Conservation (phyloP, 2,329 filamentous ascomycete genomes). For the Penicillium sp. region DNA sequence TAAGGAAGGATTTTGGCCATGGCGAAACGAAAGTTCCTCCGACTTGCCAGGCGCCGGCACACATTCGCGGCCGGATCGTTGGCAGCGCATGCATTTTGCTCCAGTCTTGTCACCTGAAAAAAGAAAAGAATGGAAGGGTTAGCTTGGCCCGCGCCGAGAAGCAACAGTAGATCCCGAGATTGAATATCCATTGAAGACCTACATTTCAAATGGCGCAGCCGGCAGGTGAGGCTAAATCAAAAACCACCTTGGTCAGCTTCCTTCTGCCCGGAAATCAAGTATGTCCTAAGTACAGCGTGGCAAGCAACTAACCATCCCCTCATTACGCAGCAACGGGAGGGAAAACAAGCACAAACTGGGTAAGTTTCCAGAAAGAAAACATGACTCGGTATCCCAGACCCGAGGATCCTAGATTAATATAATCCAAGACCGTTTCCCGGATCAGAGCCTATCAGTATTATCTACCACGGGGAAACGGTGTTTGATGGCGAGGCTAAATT, state of each 20-base stretch:
- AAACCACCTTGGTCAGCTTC: slow-evolving; percentile 9
- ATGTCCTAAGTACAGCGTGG: background rate
- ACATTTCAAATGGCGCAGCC: slow-evolving; percentile 44
- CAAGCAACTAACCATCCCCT: slow-evolving; percentile 39
- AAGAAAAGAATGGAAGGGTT: background rate
- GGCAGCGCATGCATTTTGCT: slow-evolving; percentile 37
- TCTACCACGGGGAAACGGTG: background rate
- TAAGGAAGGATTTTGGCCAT: slow-evolving; percentile 40
- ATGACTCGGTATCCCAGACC: slow-evolving; percentile 13
- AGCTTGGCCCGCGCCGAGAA: background rate
- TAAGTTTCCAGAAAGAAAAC: slow-evolving; percentile 29
- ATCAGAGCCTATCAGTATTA: background rate
- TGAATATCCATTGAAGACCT: background rate
- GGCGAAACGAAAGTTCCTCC: slow-evolving; percentile 39
- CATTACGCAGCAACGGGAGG: slow-evolving; percentile 35
- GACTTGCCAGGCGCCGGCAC: slow-evolving; percentile 36
- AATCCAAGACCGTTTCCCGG: background rate
- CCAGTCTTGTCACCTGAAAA: slow-evolving; percentile 38
- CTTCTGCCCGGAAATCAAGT: background rate
- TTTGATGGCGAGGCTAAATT: slow-evolving; percentile 7
- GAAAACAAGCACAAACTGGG: slow-evolving; percentile 21
- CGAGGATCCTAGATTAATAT: slow-evolving; percentile 18
- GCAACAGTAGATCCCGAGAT: background rate
- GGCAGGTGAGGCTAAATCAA: slow-evolving; percentile 36
- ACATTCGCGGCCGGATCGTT: slow-evolving; percentile 39